phyloP scores from a whole-genome alignment of 164 flowering plant genomes.

The Nymphaea colorata region DNA sequence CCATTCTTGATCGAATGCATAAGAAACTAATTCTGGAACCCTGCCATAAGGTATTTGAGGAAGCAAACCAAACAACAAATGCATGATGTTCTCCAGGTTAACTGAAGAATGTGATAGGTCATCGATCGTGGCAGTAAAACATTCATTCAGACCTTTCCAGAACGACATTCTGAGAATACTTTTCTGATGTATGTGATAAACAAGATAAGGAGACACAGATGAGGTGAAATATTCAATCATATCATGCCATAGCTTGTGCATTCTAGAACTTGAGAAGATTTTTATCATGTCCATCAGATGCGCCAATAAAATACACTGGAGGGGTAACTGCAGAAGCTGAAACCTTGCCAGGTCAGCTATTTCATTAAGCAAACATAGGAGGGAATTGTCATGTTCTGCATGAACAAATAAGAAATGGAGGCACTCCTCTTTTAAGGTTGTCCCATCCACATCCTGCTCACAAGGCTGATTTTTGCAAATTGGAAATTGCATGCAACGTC shows the following conservation, averaged over 20 bases:
- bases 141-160: slow-evolving; percentile 69
- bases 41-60: slow-evolving; percentile 27
- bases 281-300: slow-evolving; percentile 49
- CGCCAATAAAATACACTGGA: slow-evolving; percentile 48
- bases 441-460: slow-evolving; percentile 19
- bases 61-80: slow-evolving; percentile 47
- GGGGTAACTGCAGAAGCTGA: slow-evolving; percentile 52
- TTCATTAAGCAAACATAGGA: slow-evolving; percentile 69
- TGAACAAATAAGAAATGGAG: slow-evolving; percentile 57
- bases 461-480: slow-evolving; percentile 15
- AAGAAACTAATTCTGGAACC: slow-evolving; percentile 9
- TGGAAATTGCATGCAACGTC: slow-evolving; percentile 79
- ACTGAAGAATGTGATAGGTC: slow-evolving; percentile 26
- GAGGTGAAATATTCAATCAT: slow-evolving; percentile 32
- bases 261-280: slow-evolving; percentile 61
- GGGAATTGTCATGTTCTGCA: slow-evolving; percentile 52
- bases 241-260: slow-evolving; percentile 56
- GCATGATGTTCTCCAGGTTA: slow-evolving; percentile 58
- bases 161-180: slow-evolving; percentile 44
- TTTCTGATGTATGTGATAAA: slow-evolving; percentile 22
- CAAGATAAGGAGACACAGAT: slow-evolving; percentile 22
- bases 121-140: slow-evolving; percentile 33
- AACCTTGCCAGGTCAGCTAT: slow-evolving; percentile 66
- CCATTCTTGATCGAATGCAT: slow-evolving; percentile 42
- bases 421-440: slow-evolving; percentile 53